Conservation (phyloP, 2,329 filamentous ascomycete species). For the Aspergillus ochraceoroseus region DNA sequence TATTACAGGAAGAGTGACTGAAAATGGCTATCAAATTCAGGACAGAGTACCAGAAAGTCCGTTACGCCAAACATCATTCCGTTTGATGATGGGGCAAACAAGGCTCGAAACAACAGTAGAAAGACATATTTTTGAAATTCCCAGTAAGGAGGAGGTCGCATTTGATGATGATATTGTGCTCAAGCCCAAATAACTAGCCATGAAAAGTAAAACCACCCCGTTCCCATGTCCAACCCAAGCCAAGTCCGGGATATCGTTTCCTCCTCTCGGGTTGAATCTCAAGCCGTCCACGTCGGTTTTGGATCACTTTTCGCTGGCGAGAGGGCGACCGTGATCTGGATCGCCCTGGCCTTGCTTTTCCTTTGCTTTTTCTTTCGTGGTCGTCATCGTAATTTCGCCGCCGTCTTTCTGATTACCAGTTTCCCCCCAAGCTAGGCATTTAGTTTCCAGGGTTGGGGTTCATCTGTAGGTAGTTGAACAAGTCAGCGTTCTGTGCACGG, state of each 20-base stretch:
- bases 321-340: slow-evolving; percentile 3
- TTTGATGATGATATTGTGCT: slow-evolving; percentile 16
- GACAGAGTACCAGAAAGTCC: too few relatives aligned
- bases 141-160: slow-evolving; percentile 16
- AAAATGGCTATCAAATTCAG: too few relatives aligned
- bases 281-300: slow-evolving; percentile 9
- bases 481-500: too few relatives aligned
- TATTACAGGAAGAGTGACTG: too few relatives aligned
- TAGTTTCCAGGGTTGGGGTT: slow-evolving; percentile 67
- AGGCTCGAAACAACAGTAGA: neutral
- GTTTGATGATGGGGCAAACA: neutral
- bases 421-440: slow-evolving; percentile 5
- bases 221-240: slow-evolving; percentile 11
- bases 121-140: slow-evolving; percentile 6
- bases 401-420: slow-evolving; percentile 7
- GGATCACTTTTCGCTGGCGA: slow-evolving; percentile 9
- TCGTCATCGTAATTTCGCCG: slow-evolving; percentile 14
- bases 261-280: slow-evolving; percentile 14
- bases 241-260: slow-evolving; percentile 8
- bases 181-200: slow-evolving; percentile 16
- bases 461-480: slow-evolving; percentile 54
- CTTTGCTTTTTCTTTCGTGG: slow-evolving; percentile 14
- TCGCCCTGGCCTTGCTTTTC: slow-evolving; percentile 7
- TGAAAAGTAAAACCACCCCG: slow-evolving; percentile 11
- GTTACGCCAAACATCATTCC: neutral